phyloP scores from a whole-genome alignment of 2,329 filamentous ascomycete species.

The Claviceps africana region DNA sequence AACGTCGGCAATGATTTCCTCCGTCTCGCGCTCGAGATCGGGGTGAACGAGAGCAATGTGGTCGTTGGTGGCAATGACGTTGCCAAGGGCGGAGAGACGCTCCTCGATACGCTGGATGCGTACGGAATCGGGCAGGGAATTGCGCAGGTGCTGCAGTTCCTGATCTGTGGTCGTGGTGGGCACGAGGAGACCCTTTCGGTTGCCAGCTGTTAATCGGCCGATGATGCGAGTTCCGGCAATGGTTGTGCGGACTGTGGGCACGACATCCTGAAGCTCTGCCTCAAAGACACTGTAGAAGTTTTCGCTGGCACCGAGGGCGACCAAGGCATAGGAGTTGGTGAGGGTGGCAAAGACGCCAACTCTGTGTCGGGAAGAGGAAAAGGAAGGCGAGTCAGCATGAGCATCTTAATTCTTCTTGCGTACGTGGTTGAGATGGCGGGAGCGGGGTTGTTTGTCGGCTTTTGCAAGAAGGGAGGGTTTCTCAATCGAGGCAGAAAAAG shows the following conservation, averaged over 20 bases:
- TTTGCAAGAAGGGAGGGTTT: not conserved
- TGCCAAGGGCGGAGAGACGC: conserved; percentile 84
- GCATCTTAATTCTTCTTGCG: no score
- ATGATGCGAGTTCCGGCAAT: conserved; percentile 95
- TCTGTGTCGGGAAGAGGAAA: conserved; percentile 30
- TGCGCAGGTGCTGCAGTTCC: conserved; percentile 92
- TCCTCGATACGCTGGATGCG: conserved; percentile 98
- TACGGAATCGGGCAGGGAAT: conserved; percentile 79
- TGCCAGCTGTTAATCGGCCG: conserved; percentile 86
- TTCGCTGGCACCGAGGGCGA: conserved; percentile 87
- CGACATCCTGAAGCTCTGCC: conserved; percentile 90
- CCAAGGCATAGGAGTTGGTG: conserved; percentile 92
- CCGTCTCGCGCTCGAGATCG: conserved; percentile 91
- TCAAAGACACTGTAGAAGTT: conserved; percentile 99
- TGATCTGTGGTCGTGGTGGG: conserved; percentile 95
- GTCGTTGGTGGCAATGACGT: conserved; percentile 93
- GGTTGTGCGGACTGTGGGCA: conserved; percentile 91
- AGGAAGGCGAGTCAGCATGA: not conserved
- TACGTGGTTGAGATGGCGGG: conserved; percentile 9
- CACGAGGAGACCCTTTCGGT: conserved; percentile 91
- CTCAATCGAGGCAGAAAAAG: not conserved
- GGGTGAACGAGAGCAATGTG: conserved; percentile 94
- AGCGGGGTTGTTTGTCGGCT: conserved; percentile 11
- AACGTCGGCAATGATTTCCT: conserved; percentile 96
- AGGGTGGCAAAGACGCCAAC: conserved; percentile 94